A percentile compares a stretch with the other conserved stretches of the same genome.
These are phyloP conservation scores for Litchi chinensis DNA, from an alignment of 345 rosid species.

Conservation along the genomic window DNA sequence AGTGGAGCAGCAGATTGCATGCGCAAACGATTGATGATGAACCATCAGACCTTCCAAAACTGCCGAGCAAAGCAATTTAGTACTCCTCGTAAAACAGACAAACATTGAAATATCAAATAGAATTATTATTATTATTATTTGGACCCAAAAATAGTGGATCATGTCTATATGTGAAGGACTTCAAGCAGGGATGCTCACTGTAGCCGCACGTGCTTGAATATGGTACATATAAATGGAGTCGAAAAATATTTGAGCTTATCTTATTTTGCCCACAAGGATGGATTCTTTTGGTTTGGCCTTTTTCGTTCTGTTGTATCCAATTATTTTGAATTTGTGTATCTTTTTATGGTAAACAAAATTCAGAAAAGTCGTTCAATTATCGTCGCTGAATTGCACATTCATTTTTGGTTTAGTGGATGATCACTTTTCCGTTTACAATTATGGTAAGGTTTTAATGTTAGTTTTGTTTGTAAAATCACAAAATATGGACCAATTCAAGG, in stretches of 20 bases:
- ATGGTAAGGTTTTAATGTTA: too few species aligned
- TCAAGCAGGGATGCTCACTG: neutral
- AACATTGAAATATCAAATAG: neutral
- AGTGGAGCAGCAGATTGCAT: too few species aligned
- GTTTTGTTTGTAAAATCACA: too few species aligned
- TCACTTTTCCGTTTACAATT: too few species aligned
- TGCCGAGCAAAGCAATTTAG: neutral
- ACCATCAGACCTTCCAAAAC: too few species aligned
- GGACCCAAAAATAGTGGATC: slow-evolving; percentile 3
- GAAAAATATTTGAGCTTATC: neutral
- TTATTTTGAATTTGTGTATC: neutral
- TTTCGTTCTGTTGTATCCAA: neutral
- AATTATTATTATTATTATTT: neutral
- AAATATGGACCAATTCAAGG: too few species aligned
- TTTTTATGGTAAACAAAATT: neutral
- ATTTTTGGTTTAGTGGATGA: too few species aligned
- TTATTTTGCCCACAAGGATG: neutral
- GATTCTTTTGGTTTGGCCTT: slow-evolving; percentile 16
- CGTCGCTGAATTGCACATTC: too few species aligned
- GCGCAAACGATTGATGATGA: too few species aligned
- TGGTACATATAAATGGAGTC: neutral
- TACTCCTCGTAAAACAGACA: neutral
- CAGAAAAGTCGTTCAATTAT: neutral
- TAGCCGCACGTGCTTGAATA: neutral
- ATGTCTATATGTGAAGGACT: neutral